These are phyloP conservation scores for Penicillium occitanis DNA, from an alignment of 2,329 filamentous ascomycete species.

Conservation along the genomic window DNA sequence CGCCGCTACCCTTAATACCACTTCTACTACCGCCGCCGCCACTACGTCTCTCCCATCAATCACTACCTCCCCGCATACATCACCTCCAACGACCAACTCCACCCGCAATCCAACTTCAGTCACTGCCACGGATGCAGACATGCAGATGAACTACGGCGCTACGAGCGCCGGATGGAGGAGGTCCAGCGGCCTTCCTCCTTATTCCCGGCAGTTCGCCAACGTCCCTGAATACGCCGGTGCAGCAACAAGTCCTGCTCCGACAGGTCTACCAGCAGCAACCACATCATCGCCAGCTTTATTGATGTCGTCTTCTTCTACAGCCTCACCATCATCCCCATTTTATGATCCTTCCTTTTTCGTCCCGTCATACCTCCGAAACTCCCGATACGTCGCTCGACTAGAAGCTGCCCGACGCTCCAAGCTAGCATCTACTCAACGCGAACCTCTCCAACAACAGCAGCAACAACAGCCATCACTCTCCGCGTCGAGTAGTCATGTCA, in stretches of 20 bases:
- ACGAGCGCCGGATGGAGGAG: slow-evolving; percentile 47
- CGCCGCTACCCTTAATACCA: slow-evolving; percentile 42
- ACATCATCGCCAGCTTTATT: slow-evolving; percentile 8
- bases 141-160: slow-evolving; percentile 48
- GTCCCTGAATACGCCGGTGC: slow-evolving; percentile 32
- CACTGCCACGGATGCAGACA: slow-evolving; percentile 50
- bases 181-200: slow-evolving; percentile 44
- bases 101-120: slow-evolving; percentile 32
- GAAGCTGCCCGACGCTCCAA: slow-evolving; percentile 68
- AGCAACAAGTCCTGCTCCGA: slow-evolving; percentile 5
- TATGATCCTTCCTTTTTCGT: slow-evolving; percentile 63
- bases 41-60: slow-evolving; percentile 31
- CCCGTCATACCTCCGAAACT: slow-evolving; percentile 78
- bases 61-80: slow-evolving; percentile 34
- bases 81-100: slow-evolving; percentile 3
- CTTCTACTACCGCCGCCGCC: slow-evolving; percentile 27
- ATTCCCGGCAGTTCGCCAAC: slow-evolving; percentile 50
- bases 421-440: slow-evolving; percentile 51
- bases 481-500: slow-evolving; percentile 58
- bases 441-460: slow-evolving; percentile 35
- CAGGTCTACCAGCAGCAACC: background rate
- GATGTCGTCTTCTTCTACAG: background rate
- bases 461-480: slow-evolving; percentile 37
- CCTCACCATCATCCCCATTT: slow-evolving; percentile 24
- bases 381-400: slow-evolving; percentile 74